These are phyloP conservation scores for Dimargaris cristalligena DNA, from an alignment of 192 early-diverging fungal species.

Conservation along the genomic window DNA sequence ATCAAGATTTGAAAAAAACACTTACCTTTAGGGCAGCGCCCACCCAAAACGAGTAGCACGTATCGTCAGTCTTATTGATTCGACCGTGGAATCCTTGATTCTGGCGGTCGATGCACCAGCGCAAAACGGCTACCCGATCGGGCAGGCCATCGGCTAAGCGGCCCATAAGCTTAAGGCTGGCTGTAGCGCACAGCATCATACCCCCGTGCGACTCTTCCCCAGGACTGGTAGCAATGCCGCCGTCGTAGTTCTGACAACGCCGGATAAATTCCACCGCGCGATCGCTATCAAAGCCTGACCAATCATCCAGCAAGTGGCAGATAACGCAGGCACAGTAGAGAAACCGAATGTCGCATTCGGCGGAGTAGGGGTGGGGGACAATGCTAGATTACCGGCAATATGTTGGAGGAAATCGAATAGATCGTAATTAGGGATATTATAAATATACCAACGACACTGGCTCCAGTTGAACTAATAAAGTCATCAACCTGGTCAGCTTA, in stretches of 20 bases:
- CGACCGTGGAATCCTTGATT: conserved; percentile 79
- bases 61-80: conserved; percentile 70
- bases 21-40: conserved; percentile 55
- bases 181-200: conserved; percentile 74
- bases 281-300: conserved; percentile 61
- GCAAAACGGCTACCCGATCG: conserved; percentile 31
- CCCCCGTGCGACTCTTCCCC: conserved; percentile 82
- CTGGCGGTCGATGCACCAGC: conserved; percentile 73
- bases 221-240: conserved; percentile 61
- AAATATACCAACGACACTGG: too few relatives aligned
- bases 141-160: conserved; percentile 30
- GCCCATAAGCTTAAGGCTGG: conserved; percentile 59
- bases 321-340: conserved; percentile 79
- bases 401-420: too few relatives aligned
- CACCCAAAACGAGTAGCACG: conserved; percentile 98
- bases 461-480: too few relatives aligned
- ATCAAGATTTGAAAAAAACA: too few relatives aligned
- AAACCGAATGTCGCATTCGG: conserved; percentile 80
- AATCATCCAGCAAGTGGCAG: conserved; percentile 72
- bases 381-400: too few relatives aligned
- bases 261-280: conserved; percentile 40
- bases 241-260: conserved; percentile 26
- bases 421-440: too few relatives aligned
- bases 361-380: conserved; percentile 41
- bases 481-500: too few relatives aligned